Base-by-base conservation (phyloP, 129 eudicot species). In the Flaveria ramosissima region DNA sequence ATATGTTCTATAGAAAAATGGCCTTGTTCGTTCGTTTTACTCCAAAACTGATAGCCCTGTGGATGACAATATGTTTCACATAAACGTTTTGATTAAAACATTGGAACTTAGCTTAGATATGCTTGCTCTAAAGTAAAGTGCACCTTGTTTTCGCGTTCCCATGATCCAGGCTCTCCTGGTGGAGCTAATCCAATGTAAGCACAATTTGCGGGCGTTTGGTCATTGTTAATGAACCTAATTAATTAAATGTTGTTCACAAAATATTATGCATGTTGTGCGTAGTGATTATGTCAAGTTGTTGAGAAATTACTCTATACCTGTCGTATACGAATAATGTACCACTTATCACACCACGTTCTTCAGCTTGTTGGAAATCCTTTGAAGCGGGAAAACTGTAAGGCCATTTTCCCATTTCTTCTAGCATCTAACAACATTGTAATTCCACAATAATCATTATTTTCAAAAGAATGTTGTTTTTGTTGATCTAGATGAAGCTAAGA, bases 21-120 rank as follows among this genome's bases (percentile, higher is more conserved):
- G 27, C 98, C 98, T 23, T 78, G 72, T 14, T 83, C 87, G 42
- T 87, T 85, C 6, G 93, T 77, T 19, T 68, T 81, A 39, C 85
- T 89, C 98, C 98, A 93, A 71, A 93, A 93, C 26, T 93, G 98
- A 78, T 93, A 93, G 36, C 92, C 88, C 98, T 90, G 84, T 48
- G 32, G 7, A 51, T 51, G 19, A 59, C 4, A 77, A 12, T 42
- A 3, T 17, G 19, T 43, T 61, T 26, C 15, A 8, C n/a, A 39
- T 64, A 72, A 4, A 27, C 10, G 20, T 23, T 16, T 23, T 27
- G 20, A 27, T 14, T 9, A 41, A 11, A 11, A 32, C 4, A 55
- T 1, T 36, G 14, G 0, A 72, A 55, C 36, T 32, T 72, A 14
- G 9, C 17, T 19, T 21, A 0, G 9, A 16, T 39, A 4, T 42